Percentiles rank a stretch among this genome's conserved stretches.
Evolutionary conservation across 2,329 filamentous ascomycete genomes (phyloP).

Genomic region (Penicillium sp.): DNA sequence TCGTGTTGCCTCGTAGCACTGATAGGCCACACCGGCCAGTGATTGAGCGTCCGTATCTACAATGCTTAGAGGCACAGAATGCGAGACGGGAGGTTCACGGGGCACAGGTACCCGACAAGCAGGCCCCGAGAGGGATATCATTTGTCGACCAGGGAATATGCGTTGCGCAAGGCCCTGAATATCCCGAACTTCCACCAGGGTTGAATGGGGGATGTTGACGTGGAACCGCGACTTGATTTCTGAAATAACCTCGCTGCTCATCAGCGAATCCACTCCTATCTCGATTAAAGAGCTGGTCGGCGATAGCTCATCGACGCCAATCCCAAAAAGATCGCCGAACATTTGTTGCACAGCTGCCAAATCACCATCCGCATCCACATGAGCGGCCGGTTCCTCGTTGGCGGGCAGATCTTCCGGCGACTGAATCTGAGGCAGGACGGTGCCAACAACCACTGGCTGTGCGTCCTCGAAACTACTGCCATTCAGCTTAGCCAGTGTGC

Average conservation of each 20-base stretch:
- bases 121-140: neutral
- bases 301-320: neutral
- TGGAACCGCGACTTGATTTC: constrained; percentile 22
- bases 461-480: too few relatives aligned
- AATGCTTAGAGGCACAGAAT: too few relatives aligned
- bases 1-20: too few relatives aligned
- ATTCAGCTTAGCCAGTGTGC: neutral
- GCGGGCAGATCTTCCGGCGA: neutral
- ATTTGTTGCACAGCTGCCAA: neutral
- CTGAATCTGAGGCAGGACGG: neutral
- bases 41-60: too few relatives aligned
- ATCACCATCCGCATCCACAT: too few relatives aligned
- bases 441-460: too few relatives aligned
- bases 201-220: constrained; percentile 4
- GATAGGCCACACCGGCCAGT: too few relatives aligned
- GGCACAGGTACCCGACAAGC: too few relatives aligned
- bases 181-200: neutral
- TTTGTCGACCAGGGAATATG: neutral
- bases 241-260: constrained; percentile 26
- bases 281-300: constrained; percentile 11
- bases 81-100: too few relatives aligned
- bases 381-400: neutral
- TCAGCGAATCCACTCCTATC: constrained; percentile 31
- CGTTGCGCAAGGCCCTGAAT: neutral
- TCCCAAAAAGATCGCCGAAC: neutral